Percentiles rank a stretch among this genome's conserved stretches.
Conservation (phyloP, 2,329 filamentous ascomycete genomes). For the Calonectria henricotiae region DNA sequence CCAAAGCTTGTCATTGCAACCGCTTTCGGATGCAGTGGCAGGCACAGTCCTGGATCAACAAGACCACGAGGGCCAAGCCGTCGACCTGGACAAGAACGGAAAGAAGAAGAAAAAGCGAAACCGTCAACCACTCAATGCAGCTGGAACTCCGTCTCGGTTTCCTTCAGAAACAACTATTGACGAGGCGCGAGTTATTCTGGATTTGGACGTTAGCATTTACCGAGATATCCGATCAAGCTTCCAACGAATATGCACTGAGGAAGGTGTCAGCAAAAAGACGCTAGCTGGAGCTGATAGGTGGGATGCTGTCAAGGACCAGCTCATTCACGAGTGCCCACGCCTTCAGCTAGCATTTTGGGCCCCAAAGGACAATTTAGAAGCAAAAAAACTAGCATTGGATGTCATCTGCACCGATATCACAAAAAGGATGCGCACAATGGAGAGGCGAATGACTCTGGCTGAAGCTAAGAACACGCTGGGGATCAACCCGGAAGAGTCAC, state of each 20-base stretch:
- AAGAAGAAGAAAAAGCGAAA: slow-evolving; percentile 77
- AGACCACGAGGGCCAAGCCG: slow-evolving; percentile 14
- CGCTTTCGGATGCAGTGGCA: slow-evolving; percentile 7
- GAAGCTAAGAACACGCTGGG: slow-evolving; percentile 78
- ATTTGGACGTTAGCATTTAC: slow-evolving; percentile 77
- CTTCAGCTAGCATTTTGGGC: slow-evolving; percentile 75
- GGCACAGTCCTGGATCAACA: slow-evolving; percentile 4
- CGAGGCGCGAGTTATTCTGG: slow-evolving; percentile 81
- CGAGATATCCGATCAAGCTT: slow-evolving; percentile 77
- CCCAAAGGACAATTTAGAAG: slow-evolving; percentile 72
- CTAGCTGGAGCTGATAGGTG: slow-evolving; percentile 81
- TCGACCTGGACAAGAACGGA: slow-evolving; percentile 36
- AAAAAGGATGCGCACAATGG: slow-evolving; percentile 80
- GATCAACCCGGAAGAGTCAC: slow-evolving; percentile 64
- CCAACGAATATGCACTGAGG: slow-evolving; percentile 78
- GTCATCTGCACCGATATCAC: slow-evolving; percentile 87
- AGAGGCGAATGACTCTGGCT: slow-evolving; percentile 79
- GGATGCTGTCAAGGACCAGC: slow-evolving; percentile 78
- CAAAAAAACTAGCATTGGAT: slow-evolving; percentile 80
- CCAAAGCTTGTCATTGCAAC: slow-evolving; percentile 15
- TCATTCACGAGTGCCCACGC: slow-evolving; percentile 77
- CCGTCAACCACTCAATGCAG: slow-evolving; percentile 77
- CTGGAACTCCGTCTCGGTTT: slow-evolving; percentile 81
- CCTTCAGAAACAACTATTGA: slow-evolving; percentile 88
- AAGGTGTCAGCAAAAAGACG: slow-evolving; percentile 82